Base-by-base conservation (phyloP, 371 early-diverging fungal species). In the Circinella minor region DNA sequence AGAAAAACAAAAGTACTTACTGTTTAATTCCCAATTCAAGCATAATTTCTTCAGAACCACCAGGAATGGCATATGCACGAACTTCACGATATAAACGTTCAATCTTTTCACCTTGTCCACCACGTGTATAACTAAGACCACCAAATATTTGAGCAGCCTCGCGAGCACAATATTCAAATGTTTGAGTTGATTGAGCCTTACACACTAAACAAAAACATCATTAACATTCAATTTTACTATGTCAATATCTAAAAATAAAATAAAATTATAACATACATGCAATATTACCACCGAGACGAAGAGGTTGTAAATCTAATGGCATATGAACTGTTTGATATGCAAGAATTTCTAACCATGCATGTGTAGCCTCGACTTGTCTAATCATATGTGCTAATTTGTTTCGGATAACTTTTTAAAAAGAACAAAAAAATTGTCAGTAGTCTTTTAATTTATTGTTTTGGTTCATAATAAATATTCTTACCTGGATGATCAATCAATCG, bases 71-170 rank as follows among this genome's bases (percentile, higher is more conserved):
- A 74, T 89, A 93, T 7, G 93, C 93, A 48, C 95, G 78, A 1
- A 95, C 95, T 85, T 95, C 95, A 68, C 96, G 88, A 74, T 95
- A 93, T 36, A 95, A 76, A 43, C 95, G 82, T 81, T 96, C 96
- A 6, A 96, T 87, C 75, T 92, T 90, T 82, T 94, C 95, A 27
- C 93, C 96, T 77, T 94, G 94, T 4, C 94, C 93, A 36, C 78
- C 65, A 54, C 95, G 89, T 27, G 93, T 89, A 74, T 94, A 95
- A 4, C 94, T 80, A 34, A 95, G 75, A 18, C 96, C 96, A 69
- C 96, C 96, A 86, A 96, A 95, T 75, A 96, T 94, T 77, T 96
- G 96, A 3, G 92, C 87, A 4, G 96, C 95, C 80, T 96, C 95
- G 67, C 95, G 87, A 34, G 95, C 95, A 72, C 94, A 93, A 77